Evolutionary conservation across 768 basidiomycete species (phyloP), one percentile per base, ranked within the genome.

Genomic region (Tricholoma furcatifolium): DNA sequence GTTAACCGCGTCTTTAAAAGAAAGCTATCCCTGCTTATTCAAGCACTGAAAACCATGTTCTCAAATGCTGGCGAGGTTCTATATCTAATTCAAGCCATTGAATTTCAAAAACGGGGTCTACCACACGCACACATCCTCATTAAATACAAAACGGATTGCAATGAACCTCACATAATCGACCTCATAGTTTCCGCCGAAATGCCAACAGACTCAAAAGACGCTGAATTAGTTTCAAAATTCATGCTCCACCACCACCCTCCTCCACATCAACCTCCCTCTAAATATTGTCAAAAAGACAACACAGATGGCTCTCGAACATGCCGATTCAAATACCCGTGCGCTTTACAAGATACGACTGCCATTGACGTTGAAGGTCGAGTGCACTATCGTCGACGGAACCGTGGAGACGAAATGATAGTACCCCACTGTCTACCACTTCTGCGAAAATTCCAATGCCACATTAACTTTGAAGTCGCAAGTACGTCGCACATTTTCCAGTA

Each of bases 21-120:
- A 8, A 67, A 67, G 46, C 55, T 77, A 0, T 11, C 49, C 0
- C 48, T 62, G 0, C 60, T 74, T 0, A 18, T 67, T 0, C n/a
- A 61, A 2, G 23, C 64, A 1, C 54, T 75, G 0, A 57, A 61
- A 27, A 61, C 56, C 1, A 70, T 69, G 59, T 73, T 70, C 34
- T 9, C 8, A 15, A 15, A 8, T 35, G 34, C 34, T n/a, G 73
- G 73, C 0, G n/a, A n/a, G 0, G 50, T 58, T 0, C 7, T 64
- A 0, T 75, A 75, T 44, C 36, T 49, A 12, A 67, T 78, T 6
- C 61, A 72, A 21, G 59, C 54, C 9, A 57, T 75, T 21, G 72
- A 78, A 56, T 77, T 76, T 50, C 73, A 76, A 43, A 76, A 76
- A 47, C 63, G 68, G 0, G 73, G 75, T 0, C 56, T 76, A 0